Base-by-base conservation (phyloP, 306 rosid genomes). In the Luffa aegyptiaca region DNA sequence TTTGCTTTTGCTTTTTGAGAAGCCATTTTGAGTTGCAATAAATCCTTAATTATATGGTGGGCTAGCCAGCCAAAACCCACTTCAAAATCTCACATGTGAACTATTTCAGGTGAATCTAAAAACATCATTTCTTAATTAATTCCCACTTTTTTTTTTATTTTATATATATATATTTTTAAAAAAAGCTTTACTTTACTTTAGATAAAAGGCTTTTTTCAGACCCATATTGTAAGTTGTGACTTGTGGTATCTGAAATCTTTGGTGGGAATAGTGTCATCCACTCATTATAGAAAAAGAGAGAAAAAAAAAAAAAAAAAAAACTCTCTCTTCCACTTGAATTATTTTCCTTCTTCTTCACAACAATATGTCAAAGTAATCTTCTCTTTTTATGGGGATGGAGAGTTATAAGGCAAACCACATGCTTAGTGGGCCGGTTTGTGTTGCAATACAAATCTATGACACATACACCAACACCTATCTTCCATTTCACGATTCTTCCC, bases 1-100 rank as follows among this genome's bases (percentile, higher is more conserved):
- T 62, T 35, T 59, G 41, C 72, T 52, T 84, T 83, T 62, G 39
- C 79, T 74, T 82, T 83, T 62, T 35, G 39, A 41, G 31, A 85
- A 64, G 68, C 81, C 55, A 63, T 59, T 77, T 80, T 76, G 76
- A 8, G 52, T 41, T 52, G 7, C 57, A 16, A 26, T 26, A 26
- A 26, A 63, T 33, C 42, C 4, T 58, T 18, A 20, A 20, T 6
- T 26, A 33, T 3, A 36, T 41, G 70, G 55, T 76, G 87, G 84
- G 83, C 69, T 84, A 84, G 86, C 86, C 73, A 84, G 5, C 69
- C 4, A 5, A 33, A 75, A 45, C 39, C 84, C 80, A 80, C 12
- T 45, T 53, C 8, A 3, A 17, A 31, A 21, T 26, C 5, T 81
- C 41, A 62, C 70, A 62, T 70, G 81, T 58, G 64, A 52, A 79